Percentiles rank a stretch among this genome's conserved stretches.
phyloP scores from a whole-genome alignment of 2,329 filamentous ascomycete species.

The Aspergillus novoparasiticus region DNA sequence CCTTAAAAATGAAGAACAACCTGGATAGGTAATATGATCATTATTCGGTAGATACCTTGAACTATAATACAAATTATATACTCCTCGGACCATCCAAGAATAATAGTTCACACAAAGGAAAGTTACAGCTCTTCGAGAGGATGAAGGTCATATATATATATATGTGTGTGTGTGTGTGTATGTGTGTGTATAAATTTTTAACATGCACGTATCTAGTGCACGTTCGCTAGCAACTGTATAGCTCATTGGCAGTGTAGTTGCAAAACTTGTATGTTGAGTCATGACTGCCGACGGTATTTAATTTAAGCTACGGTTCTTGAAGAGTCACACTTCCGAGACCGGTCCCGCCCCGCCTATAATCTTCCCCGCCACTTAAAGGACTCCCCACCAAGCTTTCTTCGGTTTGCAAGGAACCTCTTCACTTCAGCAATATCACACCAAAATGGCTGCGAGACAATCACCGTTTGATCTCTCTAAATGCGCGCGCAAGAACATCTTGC shows the following conservation, averaged over 20 bases:
- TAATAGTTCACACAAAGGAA: no score
- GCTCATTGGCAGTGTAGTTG: neutral
- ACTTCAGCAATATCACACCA: slow-evolving; percentile 13
- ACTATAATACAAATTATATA: no score
- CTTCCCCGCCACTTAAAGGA: slow-evolving; percentile 19
- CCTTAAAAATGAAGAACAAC: no score
- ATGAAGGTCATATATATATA: no score
- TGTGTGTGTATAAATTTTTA: no score
- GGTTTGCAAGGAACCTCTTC: slow-evolving; percentile 7
- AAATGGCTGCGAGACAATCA: slow-evolving; percentile 45
- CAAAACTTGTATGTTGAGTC: neutral
- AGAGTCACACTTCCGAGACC: slow-evolving; percentile 18
- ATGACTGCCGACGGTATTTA: neutral
- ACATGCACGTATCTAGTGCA: no score
- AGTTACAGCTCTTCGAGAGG: no score
- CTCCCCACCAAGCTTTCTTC: slow-evolving; percentile 20
- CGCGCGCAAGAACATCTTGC: slow-evolving; percentile 74
- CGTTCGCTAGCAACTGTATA: neutral
- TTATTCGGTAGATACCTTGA: no score
- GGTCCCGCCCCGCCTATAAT: slow-evolving; percentile 17
- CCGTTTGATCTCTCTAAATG: slow-evolving; percentile 74
- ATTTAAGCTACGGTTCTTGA: neutral
- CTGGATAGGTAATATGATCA: no score
- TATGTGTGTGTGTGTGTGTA: no score
- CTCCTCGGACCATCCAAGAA: no score